Base-by-base conservation (phyloP, 106 monocot species). In the Narthecium ossifragum region DNA sequence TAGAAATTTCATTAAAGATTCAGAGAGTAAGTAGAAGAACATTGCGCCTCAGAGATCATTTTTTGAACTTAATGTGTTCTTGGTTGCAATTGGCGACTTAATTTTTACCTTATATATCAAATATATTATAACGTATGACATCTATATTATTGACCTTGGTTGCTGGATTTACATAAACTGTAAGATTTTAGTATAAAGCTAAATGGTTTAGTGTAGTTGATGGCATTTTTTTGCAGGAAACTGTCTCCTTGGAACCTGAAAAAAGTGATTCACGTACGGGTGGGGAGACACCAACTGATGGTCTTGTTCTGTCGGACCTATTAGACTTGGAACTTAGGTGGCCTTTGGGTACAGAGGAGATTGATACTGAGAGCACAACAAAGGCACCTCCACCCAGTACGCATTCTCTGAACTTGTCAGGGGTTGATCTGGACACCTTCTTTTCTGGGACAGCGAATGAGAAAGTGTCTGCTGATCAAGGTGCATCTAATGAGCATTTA, bases 321-420 rank as follows among this genome's bases (percentile, higher is more conserved):
- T 58, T 93, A 48, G 62, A 85, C 48, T 57, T 93, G 41, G 69
- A 85, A 63, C 34, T 93, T 40, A 64, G 17, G 41, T 89, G 85
- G 72, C 77, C 76, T 43, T 53, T 40, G 8, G 61, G 62, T 5
- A 54, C 51, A 46, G 59, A 62, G 53, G 53, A 57, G 27, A 48
- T 15, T 57, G 65, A 64, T 46, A 68, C 28, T 31, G 43, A 15
- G 49, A 58, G 49, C 23, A 46, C 31, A 29, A 68, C 5, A 20
- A 34, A 62, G 30, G 60, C 26, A 10, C 46, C 69, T 20, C 27
- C 62, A 40, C 58, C 60, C 25, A 62, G 61, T 63, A 39, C 31
- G 32, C 46, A 78, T 72, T 29, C 40, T 33, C 25, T 89, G 41
- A 80, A 77, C 55, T 57, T 85, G 38, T 77, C 85, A 51, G 88